These are phyloP conservation scores for Cadophora luteo-olivacea DNA, from an alignment of 2,329 filamentous ascomycete species.

Conservation along the genomic window DNA sequence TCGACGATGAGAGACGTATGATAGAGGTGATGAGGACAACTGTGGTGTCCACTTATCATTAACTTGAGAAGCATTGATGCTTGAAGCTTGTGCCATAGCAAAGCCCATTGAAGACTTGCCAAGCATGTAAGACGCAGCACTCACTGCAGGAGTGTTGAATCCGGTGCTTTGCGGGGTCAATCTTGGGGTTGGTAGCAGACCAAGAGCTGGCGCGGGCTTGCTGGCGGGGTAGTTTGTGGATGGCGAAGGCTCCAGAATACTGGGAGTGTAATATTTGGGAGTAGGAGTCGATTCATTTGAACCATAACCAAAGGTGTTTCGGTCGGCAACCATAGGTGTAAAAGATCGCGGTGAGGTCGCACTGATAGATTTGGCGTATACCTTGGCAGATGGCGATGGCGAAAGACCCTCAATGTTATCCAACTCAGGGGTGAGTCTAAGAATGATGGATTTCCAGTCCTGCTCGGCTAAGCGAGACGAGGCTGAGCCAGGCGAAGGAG, in stretches of 20 bases:
- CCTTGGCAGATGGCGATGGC: slow-evolving; percentile 40
- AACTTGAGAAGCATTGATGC: slow-evolving; percentile 53
- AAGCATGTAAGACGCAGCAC: slow-evolving; percentile 57
- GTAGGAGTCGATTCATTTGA: slow-evolving; percentile 50
- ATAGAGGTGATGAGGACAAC: slow-evolving; percentile 58
- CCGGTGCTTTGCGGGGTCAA: slow-evolving; percentile 62
- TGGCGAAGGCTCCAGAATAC: slow-evolving; percentile 58
- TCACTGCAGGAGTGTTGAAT: slow-evolving; percentile 66
- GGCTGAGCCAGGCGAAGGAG: slow-evolving; percentile 57
- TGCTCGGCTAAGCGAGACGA: slow-evolving; percentile 38
- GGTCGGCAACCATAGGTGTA: slow-evolving; percentile 52
- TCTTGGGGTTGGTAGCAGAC: slow-evolving; percentile 63
- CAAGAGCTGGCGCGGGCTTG: slow-evolving; percentile 58
- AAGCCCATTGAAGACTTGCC: slow-evolving; percentile 64
- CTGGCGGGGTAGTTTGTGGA: slow-evolving; percentile 52
- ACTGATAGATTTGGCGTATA: slow-evolving; percentile 35
- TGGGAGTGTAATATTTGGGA: slow-evolving; percentile 51
- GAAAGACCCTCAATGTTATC: slow-evolving; percentile 64
- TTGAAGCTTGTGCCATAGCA: slow-evolving; percentile 63
- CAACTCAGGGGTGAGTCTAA: slow-evolving; percentile 61
- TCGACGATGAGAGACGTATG: slow-evolving; percentile 58
- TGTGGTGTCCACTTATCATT: slow-evolving; percentile 60
- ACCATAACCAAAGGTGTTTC: slow-evolving; percentile 47
- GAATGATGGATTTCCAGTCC: slow-evolving; percentile 65
- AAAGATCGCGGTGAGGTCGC: slow-evolving; percentile 44